phyloP scores from a whole-genome alignment of 441 rosid genomes.

The Euphorbia corollata region DNA sequence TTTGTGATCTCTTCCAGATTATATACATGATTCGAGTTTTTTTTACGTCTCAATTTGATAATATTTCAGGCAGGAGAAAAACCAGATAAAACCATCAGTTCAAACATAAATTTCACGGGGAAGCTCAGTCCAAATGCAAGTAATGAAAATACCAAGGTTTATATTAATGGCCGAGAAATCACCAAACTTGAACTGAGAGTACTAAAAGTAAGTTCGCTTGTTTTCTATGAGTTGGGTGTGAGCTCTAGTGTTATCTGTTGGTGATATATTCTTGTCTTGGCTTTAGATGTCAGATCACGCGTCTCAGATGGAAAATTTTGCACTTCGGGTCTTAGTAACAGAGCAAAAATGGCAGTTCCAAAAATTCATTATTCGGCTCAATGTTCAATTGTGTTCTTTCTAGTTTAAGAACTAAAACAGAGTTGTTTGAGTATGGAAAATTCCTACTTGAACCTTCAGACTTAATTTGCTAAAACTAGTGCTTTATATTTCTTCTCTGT shows the following conservation, averaged over 20 bases:
- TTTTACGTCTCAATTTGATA: conserved; percentile 16
- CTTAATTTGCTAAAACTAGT: too few relatives aligned
- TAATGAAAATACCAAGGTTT: conserved; percentile 84
- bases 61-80: conserved; percentile 85
- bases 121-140: conserved; percentile 72
- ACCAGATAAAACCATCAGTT: conserved; percentile 72
- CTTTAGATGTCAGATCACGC: neutral
- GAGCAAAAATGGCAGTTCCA: neutral
- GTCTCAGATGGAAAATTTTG: neutral
- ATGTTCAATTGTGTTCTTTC: too few relatives aligned
- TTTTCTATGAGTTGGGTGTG: neutral
- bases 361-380: too few relatives aligned
- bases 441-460: too few relatives aligned
- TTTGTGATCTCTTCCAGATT: neutral
- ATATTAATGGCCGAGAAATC: conserved; percentile 86
- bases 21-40: neutral
- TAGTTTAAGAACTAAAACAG: too few relatives aligned
- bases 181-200: conserved; percentile 82
- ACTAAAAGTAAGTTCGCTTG: conserved; percentile 46
- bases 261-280: conserved; percentile 12
- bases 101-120: conserved; percentile 84
- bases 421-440: too few relatives aligned
- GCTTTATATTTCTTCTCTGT: too few relatives aligned
- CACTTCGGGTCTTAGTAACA: neutral
- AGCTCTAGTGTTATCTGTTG: neutral